Evolutionary conservation across 495 filamentous ascomycete genomes (phyloP).

Genomic region (Evansstolkia leycettana): DNA sequence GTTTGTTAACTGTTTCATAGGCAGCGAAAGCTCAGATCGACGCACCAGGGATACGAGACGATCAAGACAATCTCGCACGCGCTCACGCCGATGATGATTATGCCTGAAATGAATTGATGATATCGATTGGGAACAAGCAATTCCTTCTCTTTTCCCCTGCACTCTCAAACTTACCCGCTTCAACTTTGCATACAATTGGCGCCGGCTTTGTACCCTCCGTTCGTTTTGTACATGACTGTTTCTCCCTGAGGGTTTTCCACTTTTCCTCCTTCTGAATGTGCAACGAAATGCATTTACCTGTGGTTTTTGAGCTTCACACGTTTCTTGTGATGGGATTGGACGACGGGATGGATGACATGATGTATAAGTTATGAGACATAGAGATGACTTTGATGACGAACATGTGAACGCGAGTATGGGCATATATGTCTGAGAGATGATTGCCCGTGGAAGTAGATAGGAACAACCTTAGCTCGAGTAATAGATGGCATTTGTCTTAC

Average conservation of each 20-base stretch:
- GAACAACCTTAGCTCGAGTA: too few relatives aligned
- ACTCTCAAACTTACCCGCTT: too few relatives aligned
- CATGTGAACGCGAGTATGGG: not conserved
- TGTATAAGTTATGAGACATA: not conserved
- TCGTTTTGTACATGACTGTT: too few relatives aligned
- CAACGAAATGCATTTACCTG: too few relatives aligned
- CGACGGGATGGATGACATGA: too few relatives aligned
- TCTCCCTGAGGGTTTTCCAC: too few relatives aligned
- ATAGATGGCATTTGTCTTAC: too few relatives aligned
- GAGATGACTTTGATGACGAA: not conserved
- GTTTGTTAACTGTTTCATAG: conserved; percentile 18
- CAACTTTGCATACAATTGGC: conserved; percentile 17
- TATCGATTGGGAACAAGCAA: not conserved
- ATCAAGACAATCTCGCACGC: conserved; percentile 25
- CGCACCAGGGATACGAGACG: conserved; percentile 34
- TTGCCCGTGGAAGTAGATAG: not conserved
- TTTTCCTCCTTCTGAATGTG: too few relatives aligned
- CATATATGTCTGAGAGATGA: not conserved
- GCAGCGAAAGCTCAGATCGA: conserved; percentile 37
- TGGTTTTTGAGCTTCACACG: too few relatives aligned
- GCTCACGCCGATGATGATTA: conserved; percentile 19
- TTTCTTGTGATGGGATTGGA: too few relatives aligned
- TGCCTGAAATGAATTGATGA: not conserved
- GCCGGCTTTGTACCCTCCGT: conserved; percentile 6
- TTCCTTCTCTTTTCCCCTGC: not conserved